Evolutionary conservation across 441 rosid species (phyloP).

Genomic region (Flueggea neowawraea): DNA sequence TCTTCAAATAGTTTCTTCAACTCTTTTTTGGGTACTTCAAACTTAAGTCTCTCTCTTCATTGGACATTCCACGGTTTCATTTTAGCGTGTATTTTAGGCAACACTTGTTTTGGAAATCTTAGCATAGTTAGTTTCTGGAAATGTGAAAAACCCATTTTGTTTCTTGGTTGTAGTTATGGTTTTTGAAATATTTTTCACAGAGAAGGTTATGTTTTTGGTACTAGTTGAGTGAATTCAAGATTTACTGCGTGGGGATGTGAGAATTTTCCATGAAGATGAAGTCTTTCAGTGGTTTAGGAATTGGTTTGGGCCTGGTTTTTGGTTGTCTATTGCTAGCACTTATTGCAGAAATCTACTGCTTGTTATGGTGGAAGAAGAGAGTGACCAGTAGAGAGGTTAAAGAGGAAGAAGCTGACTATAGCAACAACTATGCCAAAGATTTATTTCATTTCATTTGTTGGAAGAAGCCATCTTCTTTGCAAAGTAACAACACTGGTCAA

Average conservation of each 20-base stretch:
- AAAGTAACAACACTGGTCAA: slow-evolving; percentile 14
- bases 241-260: background rate
- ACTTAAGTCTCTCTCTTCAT: no score
- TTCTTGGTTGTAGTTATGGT: no score
- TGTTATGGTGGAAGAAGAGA: slow-evolving; percentile 65
- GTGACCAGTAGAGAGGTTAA: slow-evolving; percentile 31
- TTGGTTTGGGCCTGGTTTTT: slow-evolving; percentile 66
- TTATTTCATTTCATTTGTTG: slow-evolving; percentile 64
- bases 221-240: no score
- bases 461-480: slow-evolving; percentile 47
- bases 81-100: no score
- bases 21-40: no score
- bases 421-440: slow-evolving; percentile 51
- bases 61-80: no score
- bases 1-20: no score
- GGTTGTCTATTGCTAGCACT: slow-evolving; percentile 75
- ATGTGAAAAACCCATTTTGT: no score
- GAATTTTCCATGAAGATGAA: slow-evolving; percentile 35
- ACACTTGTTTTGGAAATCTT: no score
- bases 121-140: no score
- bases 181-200: no score
- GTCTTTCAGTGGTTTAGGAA: slow-evolving; percentile 57
- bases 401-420: slow-evolving; percentile 34
- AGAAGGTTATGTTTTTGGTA: no score
- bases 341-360: slow-evolving; percentile 71